These are phyloP conservation scores for Petasospora rhodanensis DNA, from an alignment of 1,139 yeast genomes.

Conservation along the genomic window DNA sequence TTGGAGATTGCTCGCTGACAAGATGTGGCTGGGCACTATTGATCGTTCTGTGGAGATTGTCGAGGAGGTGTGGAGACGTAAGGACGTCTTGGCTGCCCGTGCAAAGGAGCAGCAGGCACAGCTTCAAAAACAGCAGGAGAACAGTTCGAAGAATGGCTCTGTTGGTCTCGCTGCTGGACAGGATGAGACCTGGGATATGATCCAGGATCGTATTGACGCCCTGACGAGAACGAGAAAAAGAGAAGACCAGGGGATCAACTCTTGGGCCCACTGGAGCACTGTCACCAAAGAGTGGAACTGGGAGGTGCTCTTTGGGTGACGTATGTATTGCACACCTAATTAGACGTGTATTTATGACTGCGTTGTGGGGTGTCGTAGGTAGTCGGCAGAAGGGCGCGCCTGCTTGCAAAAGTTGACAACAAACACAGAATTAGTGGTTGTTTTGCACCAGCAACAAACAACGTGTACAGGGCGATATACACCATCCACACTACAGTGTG, in stretches of 20 bases:
- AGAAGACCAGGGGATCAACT: constrained; percentile 43
- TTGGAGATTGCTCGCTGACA: constrained; percentile 50
- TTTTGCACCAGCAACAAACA: no score
- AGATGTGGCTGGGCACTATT: constrained; percentile 61
- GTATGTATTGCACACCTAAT: background rate
- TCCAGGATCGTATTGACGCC: constrained; percentile 23
- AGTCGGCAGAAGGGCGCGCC: no score
- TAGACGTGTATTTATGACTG: no score
- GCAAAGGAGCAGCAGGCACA: constrained; percentile 1
- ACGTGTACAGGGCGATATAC: no score
- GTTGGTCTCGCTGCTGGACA: no score
- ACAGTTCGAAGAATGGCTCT: no score
- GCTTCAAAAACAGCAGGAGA: no score
- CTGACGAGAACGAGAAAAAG: constrained; percentile 34
- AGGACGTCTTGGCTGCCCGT: constrained; percentile 34
- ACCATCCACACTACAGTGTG: no score
- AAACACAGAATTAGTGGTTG: no score
- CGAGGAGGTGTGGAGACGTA: constrained; percentile 63
- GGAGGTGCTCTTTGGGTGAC: constrained; percentile 45
- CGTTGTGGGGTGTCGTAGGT: no score
- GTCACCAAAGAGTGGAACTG: constrained; percentile 75
- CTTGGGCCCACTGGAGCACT: constrained; percentile 62
- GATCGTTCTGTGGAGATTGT: constrained; percentile 66
- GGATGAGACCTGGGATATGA: constrained; percentile 15
- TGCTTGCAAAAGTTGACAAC: no score